Evolutionary conservation across 23 red algal genomes (phyloP).

Genomic region (Pyropia haitanensis): DNA sequence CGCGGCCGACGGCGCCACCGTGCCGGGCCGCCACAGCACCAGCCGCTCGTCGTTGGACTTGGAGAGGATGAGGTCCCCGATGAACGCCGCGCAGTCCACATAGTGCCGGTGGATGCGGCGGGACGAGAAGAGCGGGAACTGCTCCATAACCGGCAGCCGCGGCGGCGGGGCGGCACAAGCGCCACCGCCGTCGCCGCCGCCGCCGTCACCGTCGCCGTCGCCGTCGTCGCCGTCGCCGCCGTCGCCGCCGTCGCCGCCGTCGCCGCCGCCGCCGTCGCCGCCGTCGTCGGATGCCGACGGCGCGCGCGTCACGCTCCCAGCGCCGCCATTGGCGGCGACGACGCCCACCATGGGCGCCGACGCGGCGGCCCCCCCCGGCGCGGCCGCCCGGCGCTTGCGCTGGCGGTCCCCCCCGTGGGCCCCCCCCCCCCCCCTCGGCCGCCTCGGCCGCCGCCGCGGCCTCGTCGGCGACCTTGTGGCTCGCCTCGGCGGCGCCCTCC

Average conservation of each 20-base stretch:
- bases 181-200: no score
- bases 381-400: no score
- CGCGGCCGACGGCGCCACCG: conserved; percentile 21
- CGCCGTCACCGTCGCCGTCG: conserved; percentile 42
- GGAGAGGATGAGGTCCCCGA: conserved; percentile 77
- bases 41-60: conserved; percentile 78
- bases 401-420: no score
- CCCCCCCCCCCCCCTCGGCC: no score
- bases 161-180: no score
- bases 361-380: no score
- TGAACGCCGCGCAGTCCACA: conserved; percentile 80
- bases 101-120: conserved; percentile 83
- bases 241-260: conserved; percentile 10
- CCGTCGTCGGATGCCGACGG: conserved; percentile 33
- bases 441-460: no score
- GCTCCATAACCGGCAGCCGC: conserved; percentile 18
- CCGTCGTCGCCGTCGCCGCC: conserved; percentile 24
- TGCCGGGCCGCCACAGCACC: conserved; percentile 71
- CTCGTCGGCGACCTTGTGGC: conserved; percentile 20
- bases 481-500: conserved; percentile 27
- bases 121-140: conserved; percentile 68
- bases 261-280: conserved; percentile 26
- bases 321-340: background rate
- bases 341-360: no score
- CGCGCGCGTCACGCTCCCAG: background rate